These are phyloP conservation scores for Cenchrus americanus DNA, from an alignment of 176 grass and related monocot genomes.

Conservation along the genomic window DNA sequence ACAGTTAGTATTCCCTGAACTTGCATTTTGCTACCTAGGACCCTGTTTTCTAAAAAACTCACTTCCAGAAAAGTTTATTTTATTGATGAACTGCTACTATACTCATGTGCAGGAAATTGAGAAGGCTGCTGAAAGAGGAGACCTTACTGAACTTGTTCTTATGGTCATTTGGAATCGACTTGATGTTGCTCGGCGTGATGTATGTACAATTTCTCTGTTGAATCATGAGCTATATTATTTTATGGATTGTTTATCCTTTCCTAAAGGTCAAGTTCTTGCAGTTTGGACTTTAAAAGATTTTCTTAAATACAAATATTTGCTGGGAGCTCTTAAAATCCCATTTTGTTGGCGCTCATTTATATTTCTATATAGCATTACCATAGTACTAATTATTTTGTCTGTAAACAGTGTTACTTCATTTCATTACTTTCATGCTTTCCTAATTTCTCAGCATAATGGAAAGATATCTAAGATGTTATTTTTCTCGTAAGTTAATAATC, in stretches of 20 bases:
- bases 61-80: conserved; percentile 32
- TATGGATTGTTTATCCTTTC: background rate
- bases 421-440: background rate
- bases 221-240: conserved; percentile 6
- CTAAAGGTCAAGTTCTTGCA: conserved; percentile 11
- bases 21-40: background rate
- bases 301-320: background rate
- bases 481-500: conserved; percentile 21
- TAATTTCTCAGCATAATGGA: conserved; percentile 1
- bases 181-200: conserved; percentile 90
- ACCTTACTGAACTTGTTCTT: conserved; percentile 88
- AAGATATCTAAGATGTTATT: conserved; percentile 24
- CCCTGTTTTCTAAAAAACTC: background rate
- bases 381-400: background rate
- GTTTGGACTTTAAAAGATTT: conserved; percentile 25
- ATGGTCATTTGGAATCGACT: conserved; percentile 99
- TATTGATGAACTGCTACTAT: background rate
- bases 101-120: conserved; percentile 71
- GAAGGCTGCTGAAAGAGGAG: conserved; percentile 85
- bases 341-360: conserved; percentile 6
- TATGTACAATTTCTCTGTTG: conserved; percentile 48
- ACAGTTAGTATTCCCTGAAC: background rate
- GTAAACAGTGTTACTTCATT: conserved; percentile 18
- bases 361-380: background rate
- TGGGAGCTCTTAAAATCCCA: conserved; percentile 9